Evolutionary conservation across 2,329 filamentous ascomycete species (phyloP).

Genomic region (Peltaster fructicola): DNA sequence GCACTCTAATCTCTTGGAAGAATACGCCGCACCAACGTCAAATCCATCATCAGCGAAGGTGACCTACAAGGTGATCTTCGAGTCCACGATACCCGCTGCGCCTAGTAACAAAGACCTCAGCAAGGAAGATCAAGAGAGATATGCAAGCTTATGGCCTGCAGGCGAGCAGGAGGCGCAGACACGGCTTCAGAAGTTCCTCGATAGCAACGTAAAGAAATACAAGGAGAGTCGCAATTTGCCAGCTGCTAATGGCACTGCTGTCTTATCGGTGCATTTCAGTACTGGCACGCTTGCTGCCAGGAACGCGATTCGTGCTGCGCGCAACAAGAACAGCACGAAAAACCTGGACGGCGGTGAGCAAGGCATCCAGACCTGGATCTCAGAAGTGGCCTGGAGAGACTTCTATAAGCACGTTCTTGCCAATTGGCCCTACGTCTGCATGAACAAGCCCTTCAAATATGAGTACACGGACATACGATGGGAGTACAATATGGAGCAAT

Average conservation of each 20-base stretch:
- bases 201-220: conserved; percentile 45
- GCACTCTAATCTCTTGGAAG: conserved; percentile 48
- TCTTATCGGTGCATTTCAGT: conserved; percentile 56
- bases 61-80: conserved; percentile 40
- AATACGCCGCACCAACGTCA: conserved; percentile 37
- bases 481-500: conserved; percentile 55
- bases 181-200: conserved; percentile 49
- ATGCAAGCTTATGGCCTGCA: conserved; percentile 49
- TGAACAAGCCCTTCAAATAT: conserved; percentile 66
- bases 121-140: conserved; percentile 39
- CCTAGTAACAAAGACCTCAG: conserved; percentile 46
- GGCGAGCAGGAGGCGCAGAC: conserved; percentile 55
- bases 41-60: conserved; percentile 36
- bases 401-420: conserved; percentile 78
- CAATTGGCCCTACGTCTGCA: conserved; percentile 69
- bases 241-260: conserved; percentile 43
- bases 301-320: conserved; percentile 46
- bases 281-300: conserved; percentile 49
- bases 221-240: conserved; percentile 49
- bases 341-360: conserved; percentile 45
- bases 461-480: conserved; percentile 69
- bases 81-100: conserved; percentile 39
- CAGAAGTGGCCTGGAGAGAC: conserved; percentile 71
- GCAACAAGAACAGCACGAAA: conserved; percentile 42
- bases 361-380: conserved; percentile 58